Percentiles rank a stretch among this genome's conserved stretches.
These are phyloP conservation scores for Fusarium illudens DNA, from an alignment of 2,329 filamentous ascomycete species.

Conservation along the genomic window DNA sequence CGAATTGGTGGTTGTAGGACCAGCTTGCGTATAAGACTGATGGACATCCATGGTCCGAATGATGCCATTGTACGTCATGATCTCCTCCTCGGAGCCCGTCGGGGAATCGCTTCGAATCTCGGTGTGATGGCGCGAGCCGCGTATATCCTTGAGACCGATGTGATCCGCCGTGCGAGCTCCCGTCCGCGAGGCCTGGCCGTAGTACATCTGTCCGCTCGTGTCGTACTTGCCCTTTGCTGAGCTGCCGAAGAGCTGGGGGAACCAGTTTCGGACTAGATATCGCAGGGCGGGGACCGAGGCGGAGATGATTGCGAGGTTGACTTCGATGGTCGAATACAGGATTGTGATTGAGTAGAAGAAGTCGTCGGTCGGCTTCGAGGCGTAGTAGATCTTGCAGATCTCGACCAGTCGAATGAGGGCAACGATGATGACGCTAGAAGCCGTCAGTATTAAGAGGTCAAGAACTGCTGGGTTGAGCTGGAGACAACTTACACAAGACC, in stretches of 20 bases:
- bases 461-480: neutral
- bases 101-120: slow-evolving; percentile 47
- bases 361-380: slow-evolving; percentile 14
- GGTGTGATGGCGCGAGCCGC: slow-evolving; percentile 32
- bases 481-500: slow-evolving; percentile 45
- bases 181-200: slow-evolving; percentile 16
- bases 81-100: slow-evolving; percentile 48
- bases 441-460: neutral
- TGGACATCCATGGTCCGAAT: slow-evolving; percentile 20
- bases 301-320: slow-evolving; percentile 49
- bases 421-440: slow-evolving; percentile 43
- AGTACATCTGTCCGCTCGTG: slow-evolving; percentile 10
- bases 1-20: neutral
- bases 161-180: slow-evolving; percentile 10
- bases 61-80: slow-evolving; percentile 51
- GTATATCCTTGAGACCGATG: slow-evolving; percentile 38
- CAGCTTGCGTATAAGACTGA: slow-evolving; percentile 14
- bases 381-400: slow-evolving; percentile 26
- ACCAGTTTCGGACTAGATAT: slow-evolving; percentile 44
- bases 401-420: slow-evolving; percentile 44
- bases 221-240: slow-evolving; percentile 16
- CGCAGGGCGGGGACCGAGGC: slow-evolving; percentile 49
- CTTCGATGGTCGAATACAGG: slow-evolving; percentile 46
- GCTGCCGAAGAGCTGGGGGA: slow-evolving; percentile 44
- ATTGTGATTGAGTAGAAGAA: slow-evolving; percentile 45